These are phyloP conservation scores for Fusarium clavum DNA, from an alignment of 2,329 filamentous ascomycete genomes.

Conservation along the genomic window DNA sequence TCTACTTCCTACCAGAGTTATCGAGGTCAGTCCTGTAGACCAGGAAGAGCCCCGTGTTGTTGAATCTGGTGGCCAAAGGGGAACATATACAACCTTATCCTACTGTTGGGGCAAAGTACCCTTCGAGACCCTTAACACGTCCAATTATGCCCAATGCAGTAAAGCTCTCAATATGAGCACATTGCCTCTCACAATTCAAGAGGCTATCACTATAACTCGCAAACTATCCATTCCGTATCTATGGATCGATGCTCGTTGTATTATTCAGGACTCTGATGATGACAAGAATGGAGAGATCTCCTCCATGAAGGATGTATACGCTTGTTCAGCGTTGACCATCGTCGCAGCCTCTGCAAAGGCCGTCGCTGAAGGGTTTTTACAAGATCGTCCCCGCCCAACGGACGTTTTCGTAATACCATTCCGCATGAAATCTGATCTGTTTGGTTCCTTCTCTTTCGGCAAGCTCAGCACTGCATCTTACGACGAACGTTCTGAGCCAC, in stretches of 20 bases:
- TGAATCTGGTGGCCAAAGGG: background rate
- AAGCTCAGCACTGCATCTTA: background rate
- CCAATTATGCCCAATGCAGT: background rate
- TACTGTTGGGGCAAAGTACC: background rate
- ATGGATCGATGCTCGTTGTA: background rate
- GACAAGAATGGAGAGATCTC: background rate
- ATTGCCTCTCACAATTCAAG: background rate
- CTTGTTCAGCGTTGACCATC: background rate
- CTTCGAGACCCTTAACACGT: background rate
- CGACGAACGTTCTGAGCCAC: background rate
- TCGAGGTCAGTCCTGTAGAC: background rate
- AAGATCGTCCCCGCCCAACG: accelerated
- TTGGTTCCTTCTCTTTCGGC: background rate
- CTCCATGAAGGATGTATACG: background rate
- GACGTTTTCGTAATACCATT: background rate
- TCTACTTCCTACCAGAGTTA: background rate
- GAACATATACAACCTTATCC: background rate
- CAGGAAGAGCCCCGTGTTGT: background rate
- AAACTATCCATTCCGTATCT: background rate
- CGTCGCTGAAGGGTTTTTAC: background rate
- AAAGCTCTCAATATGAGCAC: background rate
- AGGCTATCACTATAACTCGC: background rate
- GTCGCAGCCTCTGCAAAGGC: background rate
- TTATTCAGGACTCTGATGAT: background rate
- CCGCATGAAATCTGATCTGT: background rate